phyloP scores from a whole-genome alignment of 441 rosid genomes.

The Pelargonium cotyledonis region DNA sequence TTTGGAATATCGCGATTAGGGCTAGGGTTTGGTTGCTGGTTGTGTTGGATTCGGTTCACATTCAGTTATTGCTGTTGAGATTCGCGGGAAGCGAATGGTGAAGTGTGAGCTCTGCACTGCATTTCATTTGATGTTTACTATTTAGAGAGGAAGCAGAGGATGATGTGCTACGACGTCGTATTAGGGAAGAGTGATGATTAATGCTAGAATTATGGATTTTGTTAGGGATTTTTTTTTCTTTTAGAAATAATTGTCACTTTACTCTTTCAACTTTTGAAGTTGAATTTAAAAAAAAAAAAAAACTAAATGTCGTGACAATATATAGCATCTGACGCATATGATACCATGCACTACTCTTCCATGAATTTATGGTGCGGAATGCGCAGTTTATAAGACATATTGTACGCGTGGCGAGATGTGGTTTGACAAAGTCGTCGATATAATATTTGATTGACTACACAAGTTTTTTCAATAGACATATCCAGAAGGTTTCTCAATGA shows the following conservation, averaged over 20 bases:
- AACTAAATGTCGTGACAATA: too few relatives aligned
- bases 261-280: too few relatives aligned
- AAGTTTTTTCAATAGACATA: neutral
- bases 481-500: neutral
- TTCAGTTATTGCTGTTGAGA: constrained; percentile 1
- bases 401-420: too few relatives aligned
- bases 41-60: neutral
- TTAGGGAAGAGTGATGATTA: neutral
- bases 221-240: neutral
- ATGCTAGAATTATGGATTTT: neutral
- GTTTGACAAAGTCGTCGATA: too few relatives aligned
- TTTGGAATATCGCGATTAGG: neutral
- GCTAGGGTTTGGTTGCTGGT: neutral
- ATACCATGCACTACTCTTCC: too few relatives aligned
- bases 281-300: too few relatives aligned
- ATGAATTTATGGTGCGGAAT: too few relatives aligned
- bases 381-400: too few relatives aligned
- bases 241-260: too few relatives aligned
- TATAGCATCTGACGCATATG: too few relatives aligned
- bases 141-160: neutral
- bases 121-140: neutral
- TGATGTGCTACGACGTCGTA: neutral
- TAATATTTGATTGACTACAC: too few relatives aligned
- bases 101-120: neutral
- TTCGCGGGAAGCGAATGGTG: neutral